Evolutionary conservation across 2,329 filamentous ascomycete genomes (phyloP), one percentile per base, ranked within the genome.

Genomic region (Penicillium sp.): DNA sequence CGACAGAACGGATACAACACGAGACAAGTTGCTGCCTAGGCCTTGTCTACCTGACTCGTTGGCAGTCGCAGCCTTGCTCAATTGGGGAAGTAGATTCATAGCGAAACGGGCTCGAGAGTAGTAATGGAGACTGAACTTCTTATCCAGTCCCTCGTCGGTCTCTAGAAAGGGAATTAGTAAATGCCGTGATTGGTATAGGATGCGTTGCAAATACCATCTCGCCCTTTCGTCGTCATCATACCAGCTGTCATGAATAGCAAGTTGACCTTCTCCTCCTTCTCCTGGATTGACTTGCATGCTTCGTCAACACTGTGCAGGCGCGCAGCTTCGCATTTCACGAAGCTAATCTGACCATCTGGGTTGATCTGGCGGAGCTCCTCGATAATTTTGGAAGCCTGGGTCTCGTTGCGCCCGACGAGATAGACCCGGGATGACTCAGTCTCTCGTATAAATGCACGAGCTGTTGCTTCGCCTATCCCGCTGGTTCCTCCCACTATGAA

Each of bases 271-370:
- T 57, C 58, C 24, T 70, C 69, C 49, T 71, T 63, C 48, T 62
- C 56, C 24, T 66, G 70, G 53, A 86, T 81, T 29, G 77, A 67
- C 11, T 71, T 68, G 58, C 80, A 84, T 0, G 79, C 73, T 2
- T 73, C 67, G 63, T 86, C 82, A 8, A 84, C 81, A 27, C 79
- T 80, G 46, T 73, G 75, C 27, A 86, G 68, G 5, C 84, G 69
- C 9, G 79, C 80, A 45, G 82, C 74, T 47, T 86, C 83, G 5
- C 58, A 60, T 56, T 79, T 73, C 27, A 85, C 64, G 63, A 84
- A 85, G 44, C 68, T 69, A 48, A 81, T 75, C 13, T 74, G 70
- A 2, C 77, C 81, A 1, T 70, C 64, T 0, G 76, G 70, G 46
- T 84, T 86, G 6, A 80, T 56, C 2, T 57, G 46, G 26, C 72